phyloP scores from a whole-genome alignment of 352 stramenopile species.

The Globisporangium okanoganense region DNA sequence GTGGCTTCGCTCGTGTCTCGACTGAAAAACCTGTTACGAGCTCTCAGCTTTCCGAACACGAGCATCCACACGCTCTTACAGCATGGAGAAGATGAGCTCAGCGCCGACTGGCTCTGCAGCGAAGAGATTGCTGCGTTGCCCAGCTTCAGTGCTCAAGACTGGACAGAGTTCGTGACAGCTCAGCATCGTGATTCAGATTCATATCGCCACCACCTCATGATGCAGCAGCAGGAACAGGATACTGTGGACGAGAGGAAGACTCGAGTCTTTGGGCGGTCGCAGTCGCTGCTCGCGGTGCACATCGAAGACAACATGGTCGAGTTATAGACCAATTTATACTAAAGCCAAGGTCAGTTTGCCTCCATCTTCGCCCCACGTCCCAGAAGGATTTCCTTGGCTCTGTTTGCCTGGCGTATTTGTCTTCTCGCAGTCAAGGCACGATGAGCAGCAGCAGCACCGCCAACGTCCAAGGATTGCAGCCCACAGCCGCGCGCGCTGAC shows the following conservation, averaged over 20 bases:
- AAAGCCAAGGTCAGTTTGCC: not conserved
- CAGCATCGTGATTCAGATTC: not conserved
- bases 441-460: not conserved
- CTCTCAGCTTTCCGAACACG: slow-evolving; percentile 39
- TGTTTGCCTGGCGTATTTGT: not conserved
- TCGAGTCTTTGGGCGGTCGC: slow-evolving; percentile 3
- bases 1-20: slow-evolving; percentile 2
- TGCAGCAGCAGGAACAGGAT: not conserved
- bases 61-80: slow-evolving; percentile 29
- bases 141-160: slow-evolving; percentile 40
- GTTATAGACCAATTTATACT: not conserved
- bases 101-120: slow-evolving; percentile 27
- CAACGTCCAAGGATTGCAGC: not conserved
- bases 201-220: not conserved
- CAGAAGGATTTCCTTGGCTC: not conserved
- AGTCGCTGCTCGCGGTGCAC: slow-evolving; percentile 13
- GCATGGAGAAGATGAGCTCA: slow-evolving; percentile 16
- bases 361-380: not conserved
- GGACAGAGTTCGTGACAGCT: slow-evolving; percentile 21
- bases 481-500: not conserved
- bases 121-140: slow-evolving; percentile 6
- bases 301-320: slow-evolving; percentile 10
- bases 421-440: too few species aligned
- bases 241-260: not conserved
- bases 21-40: slow-evolving; percentile 29